A percentile compares a stretch with the other conserved stretches of the same genome.
These are phyloP conservation scores for Microcyclospora tardicrescens DNA, from an alignment of 2,329 filamentous ascomycete species.

Conservation along the genomic window DNA sequence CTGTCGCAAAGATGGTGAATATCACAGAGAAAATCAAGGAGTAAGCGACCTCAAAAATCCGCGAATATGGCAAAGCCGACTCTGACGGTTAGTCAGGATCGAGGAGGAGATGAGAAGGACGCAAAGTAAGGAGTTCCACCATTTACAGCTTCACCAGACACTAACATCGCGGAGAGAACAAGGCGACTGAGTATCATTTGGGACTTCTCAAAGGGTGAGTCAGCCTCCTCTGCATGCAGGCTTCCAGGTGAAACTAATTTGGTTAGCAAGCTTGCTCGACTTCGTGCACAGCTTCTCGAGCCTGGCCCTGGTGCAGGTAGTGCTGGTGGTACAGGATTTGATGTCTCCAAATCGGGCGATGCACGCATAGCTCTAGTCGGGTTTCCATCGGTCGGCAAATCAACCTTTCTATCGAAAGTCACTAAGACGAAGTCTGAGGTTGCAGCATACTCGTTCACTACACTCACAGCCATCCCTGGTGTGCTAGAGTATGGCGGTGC, in stretches of 20 bases:
- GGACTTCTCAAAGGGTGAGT: slow-evolving; percentile 88
- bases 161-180: slow-evolving; percentile 62
- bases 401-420: slow-evolving; percentile 96
- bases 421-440: slow-evolving; percentile 96
- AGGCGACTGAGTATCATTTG: slow-evolving; percentile 98
- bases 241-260: slow-evolving; percentile 11
- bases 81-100: slow-evolving; percentile 51
- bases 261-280: slow-evolving; percentile 78
- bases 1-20: slow-evolving; percentile 66
- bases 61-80: slow-evolving; percentile 10
- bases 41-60: slow-evolving; percentile 39
- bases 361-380: slow-evolving; percentile 93
- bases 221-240: background rate
- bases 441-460: slow-evolving; percentile 94
- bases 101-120: slow-evolving; percentile 99
- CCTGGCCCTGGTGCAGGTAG: slow-evolving; percentile 67
- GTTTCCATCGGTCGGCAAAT: slow-evolving; percentile 98
- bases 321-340: slow-evolving; percentile 69
- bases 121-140: slow-evolving; percentile 60
- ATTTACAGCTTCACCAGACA: background rate
- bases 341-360: slow-evolving; percentile 89
- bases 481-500: slow-evolving; percentile 96
- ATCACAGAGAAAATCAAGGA: slow-evolving; percentile 99
- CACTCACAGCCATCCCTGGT: slow-evolving; percentile 89
- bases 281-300: slow-evolving; percentile 87